Percentiles rank a stretch among this genome's conserved stretches.
These are phyloP conservation scores for Sclerospora graminicola DNA, from an alignment of 352 stramenopile genomes.

Conservation along the genomic window DNA sequence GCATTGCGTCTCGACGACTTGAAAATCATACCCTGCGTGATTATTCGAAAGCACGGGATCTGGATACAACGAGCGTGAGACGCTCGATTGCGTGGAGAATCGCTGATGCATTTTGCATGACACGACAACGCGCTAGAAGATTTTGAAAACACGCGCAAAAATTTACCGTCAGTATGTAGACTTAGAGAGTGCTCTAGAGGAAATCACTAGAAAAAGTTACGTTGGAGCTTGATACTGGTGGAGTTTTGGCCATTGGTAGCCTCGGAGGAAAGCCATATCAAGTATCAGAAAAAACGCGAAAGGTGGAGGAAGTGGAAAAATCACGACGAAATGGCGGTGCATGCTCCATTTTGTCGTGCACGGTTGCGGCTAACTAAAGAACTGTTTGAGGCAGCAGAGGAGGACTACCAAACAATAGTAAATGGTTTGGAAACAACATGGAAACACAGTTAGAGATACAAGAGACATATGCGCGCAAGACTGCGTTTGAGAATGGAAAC, in stretches of 20 bases:
- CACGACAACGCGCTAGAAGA: slow-evolving; percentile 46
- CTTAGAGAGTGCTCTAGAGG: slow-evolving; percentile 29
- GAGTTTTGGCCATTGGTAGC: slow-evolving; percentile 7
- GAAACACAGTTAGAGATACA: slow-evolving; percentile 70
- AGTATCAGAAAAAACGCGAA: slow-evolving; percentile 11
- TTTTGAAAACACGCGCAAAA: slow-evolving; percentile 39
- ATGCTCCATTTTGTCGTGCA: slow-evolving; percentile 44
- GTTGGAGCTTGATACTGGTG: slow-evolving; percentile 21
- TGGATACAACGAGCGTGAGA: slow-evolving; percentile 38
- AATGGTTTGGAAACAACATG: slow-evolving; percentile 54
- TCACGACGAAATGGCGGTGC: slow-evolving; percentile 41
- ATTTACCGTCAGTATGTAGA: slow-evolving; percentile 37
- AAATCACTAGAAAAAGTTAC: slow-evolving; percentile 33
- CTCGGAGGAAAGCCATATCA: slow-evolving; percentile 5
- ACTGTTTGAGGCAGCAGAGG: slow-evolving; percentile 45
- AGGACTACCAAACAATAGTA: slow-evolving; percentile 56
- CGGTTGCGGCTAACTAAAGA: slow-evolving; percentile 34
- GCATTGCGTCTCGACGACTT: slow-evolving; percentile 27
- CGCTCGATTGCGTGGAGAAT: slow-evolving; percentile 32
- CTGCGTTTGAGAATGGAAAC: slow-evolving; percentile 27
- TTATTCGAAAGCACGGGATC: slow-evolving; percentile 36
- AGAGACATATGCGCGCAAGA: slow-evolving; percentile 33
- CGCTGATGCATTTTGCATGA: slow-evolving; percentile 28
- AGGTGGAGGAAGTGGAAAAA: slow-evolving; percentile 18
- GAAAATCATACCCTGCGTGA: slow-evolving; percentile 49